These are phyloP conservation scores for Aeminium ludgeri DNA, from an alignment of 495 filamentous ascomycete species.

Conservation along the genomic window DNA sequence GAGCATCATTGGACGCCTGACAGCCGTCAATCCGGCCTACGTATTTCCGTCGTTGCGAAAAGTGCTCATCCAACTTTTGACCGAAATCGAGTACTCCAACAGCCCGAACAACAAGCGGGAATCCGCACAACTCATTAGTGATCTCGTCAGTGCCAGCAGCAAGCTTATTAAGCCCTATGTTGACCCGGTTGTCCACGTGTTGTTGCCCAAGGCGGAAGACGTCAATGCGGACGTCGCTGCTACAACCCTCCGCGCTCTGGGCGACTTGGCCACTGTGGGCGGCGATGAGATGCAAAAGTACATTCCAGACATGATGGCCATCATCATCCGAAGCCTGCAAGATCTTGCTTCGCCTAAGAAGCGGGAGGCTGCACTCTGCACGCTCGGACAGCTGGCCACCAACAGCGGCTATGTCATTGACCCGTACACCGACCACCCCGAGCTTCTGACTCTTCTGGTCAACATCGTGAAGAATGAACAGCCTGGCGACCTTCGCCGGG, in stretches of 20 bases:
- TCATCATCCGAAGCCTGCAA: conserved; percentile 81
- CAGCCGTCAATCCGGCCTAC: conserved; percentile 84
- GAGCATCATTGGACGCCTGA: conserved; percentile 84
- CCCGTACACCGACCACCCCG: conserved; percentile 84
- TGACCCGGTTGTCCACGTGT: conserved; percentile 76
- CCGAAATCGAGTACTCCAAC: conserved; percentile 89
- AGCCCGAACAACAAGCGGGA: conserved; percentile 87
- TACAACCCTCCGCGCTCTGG: conserved; percentile 81
- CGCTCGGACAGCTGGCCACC: conserved; percentile 79
- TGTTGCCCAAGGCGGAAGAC: conserved; percentile 78
- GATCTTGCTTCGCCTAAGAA: conserved; percentile 79
- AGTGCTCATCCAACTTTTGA: conserved; percentile 84
- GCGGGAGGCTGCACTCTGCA: conserved; percentile 76
- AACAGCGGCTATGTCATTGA: conserved; percentile 96
- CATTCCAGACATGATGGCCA: conserved; percentile 78
- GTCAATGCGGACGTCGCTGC: conserved; percentile 71
- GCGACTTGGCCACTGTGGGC: conserved; percentile 82
- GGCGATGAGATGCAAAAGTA: conserved; percentile 80
- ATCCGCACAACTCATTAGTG: conserved; percentile 77
- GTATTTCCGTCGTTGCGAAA: conserved; percentile 91
- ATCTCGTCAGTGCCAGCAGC: conserved; percentile 80
- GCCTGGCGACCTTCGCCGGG: conserved; percentile 66
- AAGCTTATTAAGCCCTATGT: conserved; percentile 88
- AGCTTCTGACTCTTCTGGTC: conserved; percentile 78
- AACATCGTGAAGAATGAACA: conserved; percentile 84